phyloP scores from a whole-genome alignment of 192 early-diverging fungal genomes.

The Backusella tarrabulga region DNA sequence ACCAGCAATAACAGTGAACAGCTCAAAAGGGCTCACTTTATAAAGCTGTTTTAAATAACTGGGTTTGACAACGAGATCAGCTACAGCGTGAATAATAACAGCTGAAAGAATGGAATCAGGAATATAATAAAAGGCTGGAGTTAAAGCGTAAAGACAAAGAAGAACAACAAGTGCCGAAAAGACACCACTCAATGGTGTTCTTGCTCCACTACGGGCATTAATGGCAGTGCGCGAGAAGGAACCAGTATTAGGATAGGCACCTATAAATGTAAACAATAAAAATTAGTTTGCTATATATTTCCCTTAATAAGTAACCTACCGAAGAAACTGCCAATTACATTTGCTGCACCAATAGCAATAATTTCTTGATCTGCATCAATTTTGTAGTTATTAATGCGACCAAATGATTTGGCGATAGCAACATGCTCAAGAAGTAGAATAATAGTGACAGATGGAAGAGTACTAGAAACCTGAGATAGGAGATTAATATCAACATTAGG shows the following conservation, averaged over 20 bases:
- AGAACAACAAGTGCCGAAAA: conserved; percentile 77
- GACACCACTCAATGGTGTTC: conserved; percentile 73
- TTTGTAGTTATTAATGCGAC: conserved; percentile 80
- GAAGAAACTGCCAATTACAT: conserved; percentile 80
- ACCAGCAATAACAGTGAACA: conserved; percentile 43
- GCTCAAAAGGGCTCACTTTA: conserved; percentile 55
- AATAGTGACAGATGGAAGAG: conserved; percentile 64
- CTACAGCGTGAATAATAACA: conserved; percentile 81
- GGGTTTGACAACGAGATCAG: conserved; percentile 64
- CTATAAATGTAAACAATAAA: not conserved
- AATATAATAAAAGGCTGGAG: conserved; percentile 80
- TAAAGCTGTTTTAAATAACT: conserved; percentile 54
- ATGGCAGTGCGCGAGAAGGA: conserved; percentile 91
- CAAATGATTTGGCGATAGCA: conserved; percentile 88
- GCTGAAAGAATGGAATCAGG: conserved; percentile 73
- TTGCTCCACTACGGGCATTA: conserved; percentile 79
- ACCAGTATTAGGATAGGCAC: conserved; percentile 81
- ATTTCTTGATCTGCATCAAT: conserved; percentile 83
- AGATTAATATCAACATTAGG: conserved; percentile 52
- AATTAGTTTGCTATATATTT: not conserved
- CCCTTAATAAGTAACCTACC: conserved; percentile 42
- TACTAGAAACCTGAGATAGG: conserved; percentile 48
- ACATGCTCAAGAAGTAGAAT: conserved; percentile 88
- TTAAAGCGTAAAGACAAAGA: conserved; percentile 71
- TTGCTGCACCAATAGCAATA: conserved; percentile 75